These are phyloP conservation scores for Ophiostoma australiae DNA, from an alignment of 2,329 filamentous ascomycete species.

Conservation along the genomic window DNA sequence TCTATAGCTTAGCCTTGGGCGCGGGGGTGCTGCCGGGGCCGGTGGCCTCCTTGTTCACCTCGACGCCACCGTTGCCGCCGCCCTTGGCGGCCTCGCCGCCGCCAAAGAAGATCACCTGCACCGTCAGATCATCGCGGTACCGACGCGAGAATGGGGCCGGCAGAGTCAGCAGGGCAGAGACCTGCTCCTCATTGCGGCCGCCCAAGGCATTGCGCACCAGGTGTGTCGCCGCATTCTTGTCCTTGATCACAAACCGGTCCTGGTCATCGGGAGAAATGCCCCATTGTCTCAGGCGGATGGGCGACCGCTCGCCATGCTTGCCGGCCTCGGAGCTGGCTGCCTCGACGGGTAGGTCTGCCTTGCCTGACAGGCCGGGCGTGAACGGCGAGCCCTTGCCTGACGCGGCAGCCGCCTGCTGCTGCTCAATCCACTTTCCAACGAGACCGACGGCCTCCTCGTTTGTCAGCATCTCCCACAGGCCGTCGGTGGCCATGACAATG, in stretches of 20 bases:
- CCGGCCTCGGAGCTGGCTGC: slow-evolving; percentile 39
- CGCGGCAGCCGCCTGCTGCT: slow-evolving; percentile 37
- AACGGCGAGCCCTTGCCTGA: slow-evolving; percentile 53
- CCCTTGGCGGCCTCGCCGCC: slow-evolving; percentile 57
- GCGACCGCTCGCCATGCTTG: slow-evolving; percentile 70
- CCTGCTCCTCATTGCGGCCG: slow-evolving; percentile 87
- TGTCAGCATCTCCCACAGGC: slow-evolving; percentile 97
- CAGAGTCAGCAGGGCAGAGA: slow-evolving; percentile 85
- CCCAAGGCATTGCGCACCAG: slow-evolving; percentile 91
- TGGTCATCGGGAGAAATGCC: slow-evolving; percentile 68
- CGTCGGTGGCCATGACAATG: slow-evolving; percentile 91
- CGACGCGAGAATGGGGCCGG: slow-evolving; percentile 85
- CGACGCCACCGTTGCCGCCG: slow-evolving; percentile 58
- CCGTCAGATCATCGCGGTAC: slow-evolving; percentile 92
- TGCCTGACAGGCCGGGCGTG: slow-evolving; percentile 42
- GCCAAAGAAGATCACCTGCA: slow-evolving; percentile 98
- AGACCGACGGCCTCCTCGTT: slow-evolving; percentile 97
- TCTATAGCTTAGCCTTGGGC: slow-evolving; percentile 35
- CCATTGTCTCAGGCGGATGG: slow-evolving; percentile 88
- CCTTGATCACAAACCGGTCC: slow-evolving; percentile 85
- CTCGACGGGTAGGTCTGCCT: slow-evolving; percentile 65
- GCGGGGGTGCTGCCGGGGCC: slow-evolving; percentile 42
- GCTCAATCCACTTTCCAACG: slow-evolving; percentile 94
- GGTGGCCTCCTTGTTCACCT: slow-evolving; percentile 81
- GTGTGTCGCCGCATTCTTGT: slow-evolving; percentile 95